Evolutionary conservation across 2,329 filamentous ascomycete genomes (phyloP), one percentile per base, ranked within the genome.

Genomic region (Penicillium brevicompactum): DNA sequence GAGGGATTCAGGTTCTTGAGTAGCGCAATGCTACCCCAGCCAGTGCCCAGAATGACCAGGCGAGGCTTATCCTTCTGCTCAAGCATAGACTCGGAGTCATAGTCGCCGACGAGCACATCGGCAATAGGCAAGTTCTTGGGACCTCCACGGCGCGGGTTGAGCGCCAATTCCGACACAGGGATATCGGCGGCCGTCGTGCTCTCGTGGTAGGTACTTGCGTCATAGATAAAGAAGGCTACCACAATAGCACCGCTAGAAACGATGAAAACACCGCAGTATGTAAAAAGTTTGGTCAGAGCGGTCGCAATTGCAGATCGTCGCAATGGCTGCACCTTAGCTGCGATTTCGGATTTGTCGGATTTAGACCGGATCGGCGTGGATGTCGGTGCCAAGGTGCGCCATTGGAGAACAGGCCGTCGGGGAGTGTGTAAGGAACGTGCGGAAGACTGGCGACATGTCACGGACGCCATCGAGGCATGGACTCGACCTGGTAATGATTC

Each of bases 71-170:
- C 84, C 76, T 91, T 94, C 71, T 87, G 85, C 47, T 78, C 81
- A 59, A 80, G 82, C 75, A 87, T 92, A 53, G 84, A 82, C 13
- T 87, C 84, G 49, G 78, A 85, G 62, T 97, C 93, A 65, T 96
- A 87, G 68, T 97, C 94, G 69, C 96, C 92, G 40, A 99, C 87
- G 58, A 92, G 85, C 22, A 89, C 85, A 61, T 97, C 91, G 18
- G 90, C 87, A 56, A 99, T 94, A 1, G 93, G 94, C 32, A 99
- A 78, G 67, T 99, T 96, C 81, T 99, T 97, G 0, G 93, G 92
- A 0, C 94, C 94, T 52, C 94, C 94, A 56, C 83, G 83, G 60
- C 87, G 84, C 1, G 94, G 94, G 54, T 86, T 87, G 50, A 99
- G 78, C 1, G 94, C 94, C 34, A 91, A 77, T 64, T 91, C 84